Percentiles rank a stretch among this genome's conserved stretches.
phyloP scores from a whole-genome alignment of 2,329 filamentous ascomycete genomes.

The Cercospora brassicicola region DNA sequence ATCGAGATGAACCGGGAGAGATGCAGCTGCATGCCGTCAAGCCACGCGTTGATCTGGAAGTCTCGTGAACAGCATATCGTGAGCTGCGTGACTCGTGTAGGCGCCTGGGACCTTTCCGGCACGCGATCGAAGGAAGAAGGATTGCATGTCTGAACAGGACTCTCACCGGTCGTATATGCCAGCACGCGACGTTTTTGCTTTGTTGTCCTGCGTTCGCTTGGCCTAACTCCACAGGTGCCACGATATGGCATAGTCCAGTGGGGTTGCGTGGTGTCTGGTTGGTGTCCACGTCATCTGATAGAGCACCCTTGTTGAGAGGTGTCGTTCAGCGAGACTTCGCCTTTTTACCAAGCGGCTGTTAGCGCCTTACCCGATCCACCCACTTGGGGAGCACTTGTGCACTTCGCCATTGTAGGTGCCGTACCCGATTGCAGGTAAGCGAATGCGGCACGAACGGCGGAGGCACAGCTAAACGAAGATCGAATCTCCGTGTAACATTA shows the following conservation, averaged over 20 bases:
- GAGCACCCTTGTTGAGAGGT: background rate
- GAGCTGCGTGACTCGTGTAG: background rate
- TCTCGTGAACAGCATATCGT: background rate
- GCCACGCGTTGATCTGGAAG: background rate
- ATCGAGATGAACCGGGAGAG: background rate
- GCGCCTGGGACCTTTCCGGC: background rate
- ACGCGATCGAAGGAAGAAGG: background rate
- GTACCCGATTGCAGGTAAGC: background rate
- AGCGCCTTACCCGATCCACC: slow-evolving; percentile 6
- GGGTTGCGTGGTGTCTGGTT: background rate
- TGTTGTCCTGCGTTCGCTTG: background rate
- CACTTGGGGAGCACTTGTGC: background rate
- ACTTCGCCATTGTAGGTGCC: background rate
- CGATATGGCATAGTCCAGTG: background rate
- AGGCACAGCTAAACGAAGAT: background rate
- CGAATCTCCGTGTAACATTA: background rate
- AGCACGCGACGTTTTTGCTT: background rate
- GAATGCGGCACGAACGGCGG: background rate
- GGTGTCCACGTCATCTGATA: background rate
- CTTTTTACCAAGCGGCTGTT: slow-evolving; percentile 7
- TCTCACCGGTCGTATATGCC: background rate
- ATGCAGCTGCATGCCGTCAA: background rate
- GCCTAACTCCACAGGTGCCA: background rate
- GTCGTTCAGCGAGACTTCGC: background rate
- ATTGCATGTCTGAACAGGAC: background rate